Base-by-base conservation (phyloP, 1,139 yeast genomes). In the Hanseniaspora uvarum region DNA sequence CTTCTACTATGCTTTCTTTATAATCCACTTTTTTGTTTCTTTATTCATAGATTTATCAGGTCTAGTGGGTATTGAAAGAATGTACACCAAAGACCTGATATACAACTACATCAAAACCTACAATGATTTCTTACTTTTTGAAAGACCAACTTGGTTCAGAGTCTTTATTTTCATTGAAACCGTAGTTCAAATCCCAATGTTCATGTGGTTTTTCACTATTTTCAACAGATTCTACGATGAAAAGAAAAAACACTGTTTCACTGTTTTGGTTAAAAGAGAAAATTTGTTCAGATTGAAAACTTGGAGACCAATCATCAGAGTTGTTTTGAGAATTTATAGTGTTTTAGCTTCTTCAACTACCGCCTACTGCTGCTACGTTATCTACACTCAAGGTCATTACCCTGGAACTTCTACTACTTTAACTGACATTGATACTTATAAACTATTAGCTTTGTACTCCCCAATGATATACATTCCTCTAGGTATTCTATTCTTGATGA, bases 101-200 rank as follows among this genome's bases (percentile, higher is more conserved):
- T 68, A 72, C 2, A 79, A 78, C 68, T 96, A 89, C 62, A 69
- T 84, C 38, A 53, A 65, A 3, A 61, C 69, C 37, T 86, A 88
- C 68, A 77, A 82, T 56, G 97, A 89, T 66, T 79, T 85, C 58
- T 70, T 89, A 34, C 72, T 86, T 14, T 64, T 67, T 3, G 67
- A 74, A 14, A 79, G 85, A 6, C 81, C 83, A 1, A 59, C 64
- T 1, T 88, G 96, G 96, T 74, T 89, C 56, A 70, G 75, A 58
- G 69, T 77, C 38, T 87, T 83, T 66, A 94, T 88, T 1, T 68
- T 75, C 61, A 65, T 86, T 51, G 97, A 89, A 66, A 60, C 88
- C 52, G 55, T 80, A 3, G 75, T 84, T 62, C 97, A 89, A 68
- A 67, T 84, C 52, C 97, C 97, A 0, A 72, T 84, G 31, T 89